phyloP scores from a whole-genome alignment of 2,329 filamentous ascomycete genomes.

The Aulographum hederae region DNA sequence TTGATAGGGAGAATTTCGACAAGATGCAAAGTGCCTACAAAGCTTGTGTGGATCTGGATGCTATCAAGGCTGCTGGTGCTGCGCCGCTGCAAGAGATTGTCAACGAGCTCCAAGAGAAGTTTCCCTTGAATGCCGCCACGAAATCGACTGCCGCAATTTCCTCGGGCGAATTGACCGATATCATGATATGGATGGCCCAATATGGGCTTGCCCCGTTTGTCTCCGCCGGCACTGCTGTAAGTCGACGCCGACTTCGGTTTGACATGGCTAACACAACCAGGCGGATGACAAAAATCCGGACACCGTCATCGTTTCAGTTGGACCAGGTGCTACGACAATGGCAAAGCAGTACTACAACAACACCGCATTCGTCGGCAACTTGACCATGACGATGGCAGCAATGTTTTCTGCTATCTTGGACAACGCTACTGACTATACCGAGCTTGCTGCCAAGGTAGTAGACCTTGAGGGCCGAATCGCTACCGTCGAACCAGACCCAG shows the following conservation, averaged over 20 bases:
- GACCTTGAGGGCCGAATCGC: conserved; percentile 44
- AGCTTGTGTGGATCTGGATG: conserved; percentile 45
- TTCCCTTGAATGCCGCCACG: conserved; percentile 7
- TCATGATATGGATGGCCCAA: conserved; percentile 27
- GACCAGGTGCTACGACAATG: conserved; percentile 34
- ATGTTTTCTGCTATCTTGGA: conserved; percentile 17
- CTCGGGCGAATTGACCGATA: conserved; percentile 21
- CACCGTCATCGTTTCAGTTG: conserved; percentile 28
- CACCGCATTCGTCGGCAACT: conserved; percentile 29
- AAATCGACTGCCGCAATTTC: conserved; percentile 3
- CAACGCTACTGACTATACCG: conserved; percentile 6
- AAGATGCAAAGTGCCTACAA: conserved; percentile 47
- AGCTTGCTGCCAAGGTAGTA: conserved; percentile 20
- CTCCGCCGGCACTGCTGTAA: conserved; percentile 7
- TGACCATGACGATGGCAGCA: conserved; percentile 13
- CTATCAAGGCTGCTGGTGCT: conserved; percentile 35
- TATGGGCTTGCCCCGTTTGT: conserved; percentile 22
- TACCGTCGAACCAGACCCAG: conserved; percentile 27
- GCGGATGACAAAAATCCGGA: conserved; percentile 38
- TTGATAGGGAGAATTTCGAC: conserved; percentile 43
- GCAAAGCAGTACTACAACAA: conserved; percentile 44
- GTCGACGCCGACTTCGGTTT: background rate
- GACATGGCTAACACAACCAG: conserved; percentile 8
- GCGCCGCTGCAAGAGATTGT: conserved; percentile 39
- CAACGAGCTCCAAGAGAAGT: conserved; percentile 13